A percentile compares a stretch with the other conserved stretches of the same genome.
Evolutionary conservation across 371 early-diverging fungal species (phyloP).

Genomic region (Neoconidiobolus thromboides): DNA sequence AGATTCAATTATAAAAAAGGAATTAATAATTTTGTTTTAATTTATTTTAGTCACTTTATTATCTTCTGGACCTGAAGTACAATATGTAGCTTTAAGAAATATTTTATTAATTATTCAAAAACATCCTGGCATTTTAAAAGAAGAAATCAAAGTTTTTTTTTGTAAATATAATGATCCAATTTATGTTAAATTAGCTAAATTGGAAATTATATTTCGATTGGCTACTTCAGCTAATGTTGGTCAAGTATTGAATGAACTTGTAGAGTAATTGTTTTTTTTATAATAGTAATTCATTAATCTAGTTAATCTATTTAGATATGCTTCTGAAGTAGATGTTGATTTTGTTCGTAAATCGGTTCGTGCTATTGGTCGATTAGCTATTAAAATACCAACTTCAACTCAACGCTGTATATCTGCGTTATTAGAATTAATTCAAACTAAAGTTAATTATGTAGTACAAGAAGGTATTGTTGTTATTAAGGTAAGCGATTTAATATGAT

Average conservation of each 20-base stretch:
- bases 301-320: constrained; percentile 33
- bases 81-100: constrained; percentile 90
- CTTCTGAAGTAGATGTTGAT: constrained; percentile 91
- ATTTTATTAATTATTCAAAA: constrained; percentile 88
- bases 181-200: constrained; percentile 91
- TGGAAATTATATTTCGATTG: constrained; percentile 83
- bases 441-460: constrained; percentile 81
- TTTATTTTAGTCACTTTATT: constrained; percentile 57
- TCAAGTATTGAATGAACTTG: constrained; percentile 78
- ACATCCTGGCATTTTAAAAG: constrained; percentile 66
- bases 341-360: constrained; percentile 83
- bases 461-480: constrained; percentile 82
- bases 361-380: constrained; percentile 83
- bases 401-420: constrained; percentile 73
- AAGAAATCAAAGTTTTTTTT: constrained; percentile 90
- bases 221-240: constrained; percentile 68
- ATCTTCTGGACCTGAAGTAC: constrained; percentile 79
- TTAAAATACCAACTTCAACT: constrained; percentile 75
- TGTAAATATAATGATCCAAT: constrained; percentile 97
- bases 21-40: neutral
- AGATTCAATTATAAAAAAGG: neutral
- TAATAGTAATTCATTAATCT: neutral
- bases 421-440: constrained; percentile 74
- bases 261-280: constrained; percentile 36
- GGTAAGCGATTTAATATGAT: constrained; percentile 15